Conservation (phyloP, 441 rosid genomes). For the Pelargonium australe region DNA sequence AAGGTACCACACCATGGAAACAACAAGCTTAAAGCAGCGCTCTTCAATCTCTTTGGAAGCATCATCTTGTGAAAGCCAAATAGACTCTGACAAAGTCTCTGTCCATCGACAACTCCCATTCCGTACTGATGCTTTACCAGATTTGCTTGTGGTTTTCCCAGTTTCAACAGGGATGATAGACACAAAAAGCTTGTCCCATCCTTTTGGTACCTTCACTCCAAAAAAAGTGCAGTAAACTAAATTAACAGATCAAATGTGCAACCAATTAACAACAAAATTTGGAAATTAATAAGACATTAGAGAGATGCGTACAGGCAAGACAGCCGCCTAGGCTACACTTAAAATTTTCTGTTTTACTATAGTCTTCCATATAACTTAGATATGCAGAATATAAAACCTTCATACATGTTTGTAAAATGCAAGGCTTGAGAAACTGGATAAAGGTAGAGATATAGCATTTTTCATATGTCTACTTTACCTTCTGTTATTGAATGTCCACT, state of each 20-base stretch:
- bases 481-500: not conserved
- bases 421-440: not conserved
- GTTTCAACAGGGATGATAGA: slow-evolving; percentile 44
- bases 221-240: slow-evolving; percentile 4
- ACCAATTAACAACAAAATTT: not conserved
- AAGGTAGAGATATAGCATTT: not conserved
- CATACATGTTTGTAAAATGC: not conserved
- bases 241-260: not conserved
- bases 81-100: slow-evolving; percentile 41
- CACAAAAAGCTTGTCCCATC: slow-evolving; percentile 62
- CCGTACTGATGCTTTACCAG: slow-evolving; percentile 35
- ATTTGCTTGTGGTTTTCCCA: slow-evolving; percentile 46
- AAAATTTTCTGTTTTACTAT: not conserved
- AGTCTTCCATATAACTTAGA: not conserved
- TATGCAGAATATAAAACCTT: slow-evolving; percentile 1
- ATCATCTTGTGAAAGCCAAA: slow-evolving; percentile 32
- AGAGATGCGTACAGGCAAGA: not conserved
- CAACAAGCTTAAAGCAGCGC: slow-evolving; percentile 41
- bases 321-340: not conserved
- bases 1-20: slow-evolving; percentile 37
- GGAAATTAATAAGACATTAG: not conserved
- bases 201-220: slow-evolving; percentile 47
- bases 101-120: slow-evolving; percentile 62
- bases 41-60: slow-evolving; percentile 38
- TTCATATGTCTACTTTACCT: not conserved